Evolutionary conservation across 768 basidiomycete species (phyloP).

Genomic region (Hebeloma cylindrosporum): DNA sequence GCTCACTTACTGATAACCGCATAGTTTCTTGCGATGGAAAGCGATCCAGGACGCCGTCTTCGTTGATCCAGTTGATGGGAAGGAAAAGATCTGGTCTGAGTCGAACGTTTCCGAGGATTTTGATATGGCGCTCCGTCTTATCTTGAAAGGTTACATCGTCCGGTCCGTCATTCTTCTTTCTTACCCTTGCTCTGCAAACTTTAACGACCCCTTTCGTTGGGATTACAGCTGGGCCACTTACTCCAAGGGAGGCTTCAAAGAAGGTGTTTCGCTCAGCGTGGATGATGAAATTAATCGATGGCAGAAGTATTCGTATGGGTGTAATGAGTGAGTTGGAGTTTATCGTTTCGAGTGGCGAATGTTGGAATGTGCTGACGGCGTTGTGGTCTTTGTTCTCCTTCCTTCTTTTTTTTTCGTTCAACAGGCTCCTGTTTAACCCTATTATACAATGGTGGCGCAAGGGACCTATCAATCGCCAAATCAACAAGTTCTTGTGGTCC

Average conservation of each 20-base stretch:
- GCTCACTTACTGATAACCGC: not conserved
- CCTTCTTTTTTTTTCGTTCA: slow-evolving; percentile 22
- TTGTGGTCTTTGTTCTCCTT: slow-evolving; percentile 29
- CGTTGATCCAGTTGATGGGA: slow-evolving; percentile 60
- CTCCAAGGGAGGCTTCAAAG: slow-evolving; percentile 82
- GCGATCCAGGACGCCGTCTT: slow-evolving; percentile 85
- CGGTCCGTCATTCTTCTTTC: slow-evolving; percentile 34
- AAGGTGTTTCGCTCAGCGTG: slow-evolving; percentile 84
- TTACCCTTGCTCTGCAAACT: not conserved
- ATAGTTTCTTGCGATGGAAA: slow-evolving; percentile 74
- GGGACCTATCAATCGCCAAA: slow-evolving; percentile 76
- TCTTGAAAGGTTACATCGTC: slow-evolving; percentile 64
- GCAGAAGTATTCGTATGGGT: slow-evolving; percentile 77
- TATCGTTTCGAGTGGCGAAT: no score
- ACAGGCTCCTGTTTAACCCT: slow-evolving; percentile 81
- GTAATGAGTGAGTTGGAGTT: slow-evolving; percentile 62
- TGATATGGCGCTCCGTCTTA: slow-evolving; percentile 72
- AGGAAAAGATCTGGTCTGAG: slow-evolving; percentile 77
- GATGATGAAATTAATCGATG: slow-evolving; percentile 90
- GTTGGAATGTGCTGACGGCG: no score
- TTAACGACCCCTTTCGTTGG: not conserved
- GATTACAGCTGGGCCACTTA: slow-evolving; percentile 76
- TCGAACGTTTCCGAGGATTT: slow-evolving; percentile 81
- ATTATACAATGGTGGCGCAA: slow-evolving; percentile 69
- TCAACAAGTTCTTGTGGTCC: slow-evolving; percentile 77